A percentile compares a stretch with the other conserved stretches of the same genome.
Evolutionary conservation across 108 stramenopile species (phyloP).

Genomic region (Cyclostephanos tholiformis): DNA sequence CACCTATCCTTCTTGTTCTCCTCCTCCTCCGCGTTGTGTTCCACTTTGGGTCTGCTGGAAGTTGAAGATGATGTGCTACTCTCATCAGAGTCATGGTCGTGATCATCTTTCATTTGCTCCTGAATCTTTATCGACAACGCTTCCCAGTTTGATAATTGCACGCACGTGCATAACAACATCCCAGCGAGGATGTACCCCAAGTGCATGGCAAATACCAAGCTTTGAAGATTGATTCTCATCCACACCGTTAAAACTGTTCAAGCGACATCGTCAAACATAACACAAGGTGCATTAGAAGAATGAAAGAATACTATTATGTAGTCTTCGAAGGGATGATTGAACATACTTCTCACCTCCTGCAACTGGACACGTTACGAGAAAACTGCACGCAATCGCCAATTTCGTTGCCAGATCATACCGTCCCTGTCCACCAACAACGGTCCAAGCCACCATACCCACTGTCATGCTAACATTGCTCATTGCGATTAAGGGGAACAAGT

Average conservation of each 20-base stretch:
- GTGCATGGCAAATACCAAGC: slow-evolving; percentile 52
- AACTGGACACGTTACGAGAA: slow-evolving; percentile 60
- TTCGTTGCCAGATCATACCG: slow-evolving; percentile 60
- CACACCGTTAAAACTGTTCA: slow-evolving; percentile 45
- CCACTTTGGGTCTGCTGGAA: background rate
- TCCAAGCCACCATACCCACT: slow-evolving; percentile 62
- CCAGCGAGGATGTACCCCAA: slow-evolving; percentile 60
- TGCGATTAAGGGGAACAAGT: slow-evolving; percentile 60
- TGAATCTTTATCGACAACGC: slow-evolving; percentile 37
- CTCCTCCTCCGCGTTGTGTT: too few relatives aligned
- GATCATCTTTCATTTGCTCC: slow-evolving; percentile 19
- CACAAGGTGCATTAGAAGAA: too few relatives aligned
- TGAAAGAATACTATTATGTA: too few relatives aligned
- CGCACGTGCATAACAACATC: slow-evolving; percentile 33
- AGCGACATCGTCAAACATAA: too few relatives aligned
- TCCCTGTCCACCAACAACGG: slow-evolving; percentile 66
- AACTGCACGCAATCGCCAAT: slow-evolving; percentile 50
- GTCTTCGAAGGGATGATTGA: background rate
- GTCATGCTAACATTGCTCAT: slow-evolving; percentile 69
- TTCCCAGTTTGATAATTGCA: slow-evolving; percentile 61
- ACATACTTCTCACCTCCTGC: background rate
- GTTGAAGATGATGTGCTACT: slow-evolving; percentile 24
- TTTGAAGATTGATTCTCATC: slow-evolving; percentile 44
- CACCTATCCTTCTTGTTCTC: too few relatives aligned
- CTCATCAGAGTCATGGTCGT: slow-evolving; percentile 20